Base-by-base conservation (phyloP, 768 basidiomycete species). In the Solioccasus polychromus region DNA sequence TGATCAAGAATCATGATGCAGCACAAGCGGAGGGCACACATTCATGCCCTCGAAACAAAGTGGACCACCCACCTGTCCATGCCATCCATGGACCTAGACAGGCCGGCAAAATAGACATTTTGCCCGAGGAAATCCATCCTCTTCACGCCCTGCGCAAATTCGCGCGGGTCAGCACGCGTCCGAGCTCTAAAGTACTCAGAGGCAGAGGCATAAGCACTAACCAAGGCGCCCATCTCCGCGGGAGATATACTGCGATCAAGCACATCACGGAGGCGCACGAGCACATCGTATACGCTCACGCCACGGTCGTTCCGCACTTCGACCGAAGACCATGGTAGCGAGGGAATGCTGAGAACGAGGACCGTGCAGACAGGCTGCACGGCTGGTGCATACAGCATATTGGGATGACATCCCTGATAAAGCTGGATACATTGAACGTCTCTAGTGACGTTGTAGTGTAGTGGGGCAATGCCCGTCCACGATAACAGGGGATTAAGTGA, bases 91-190 rank as follows among this genome's bases (percentile, higher is more conserved):
- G 65, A 54, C 37, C 44, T 49, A 15, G 54, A 51, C 18, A 71
- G 35, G 9, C 70, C 71, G 9, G 45, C 57, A 32, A 71, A 71
- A 22, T 44, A 47, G 30, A 58, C 47, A 18, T 59, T 56, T 2
- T 51, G 57, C 25, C 68, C 66, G 48, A 71, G 59, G 53, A 69
- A 68, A 50, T 71, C 70, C 22, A 71, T 59, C 55, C 68, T 51
- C 60, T 69, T 72, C 22, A 72, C 47, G 8, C 70, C 70, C 56
- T 72, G 70, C 52, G 48, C 52, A 58, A 52, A 62, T 59, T 71
- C 68, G 55, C 61, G 53, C 57, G 57, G 63, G 48, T 66, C 66
- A 55, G 61, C 42, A 42, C 22, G 32, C 10, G 61, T 54, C 51
- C 63, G 45, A 35, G 50, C 57, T 53, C 63, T 51, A 48, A 63